Base-by-base conservation (phyloP, 1,284 basidiomycete species). In the Farysia itapuensis region DNA sequence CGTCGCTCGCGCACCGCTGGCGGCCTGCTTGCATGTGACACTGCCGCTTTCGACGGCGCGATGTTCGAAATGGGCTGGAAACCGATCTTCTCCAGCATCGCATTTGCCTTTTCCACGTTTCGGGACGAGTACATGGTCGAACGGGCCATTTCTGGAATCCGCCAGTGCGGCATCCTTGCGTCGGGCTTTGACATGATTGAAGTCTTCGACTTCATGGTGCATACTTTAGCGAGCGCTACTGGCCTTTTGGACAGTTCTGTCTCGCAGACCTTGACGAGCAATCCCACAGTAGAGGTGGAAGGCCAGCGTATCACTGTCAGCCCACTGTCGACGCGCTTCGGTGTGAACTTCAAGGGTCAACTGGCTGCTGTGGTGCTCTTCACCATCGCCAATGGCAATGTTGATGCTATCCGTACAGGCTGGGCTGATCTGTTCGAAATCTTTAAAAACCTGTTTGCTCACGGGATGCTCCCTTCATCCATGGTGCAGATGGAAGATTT, bases 401-500 rank as follows among this genome's bases (percentile, higher is more conserved):
- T 90, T n/a, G 88, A 90, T 65, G 88, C 91, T 4, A 84, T 99
- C 43, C 84, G 92, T 26, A 88, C 91, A 74, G 92, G 94, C 14
- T 99, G 95, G 95, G 85, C 64, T 12, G 68, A 37, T 74, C 91
- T 99, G 47, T 96, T 98, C 69, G 93, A 96, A 77, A 96, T 98
- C 85, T 92, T 96, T 79, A 88, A 94, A 72, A 96, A 92, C 25
- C 81, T 99, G 19, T 98, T 98, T 79, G 79, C 94, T 32, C 89
- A 96, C 75, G 93, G 91, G 4, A 82, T 98, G 21, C 80, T 99
- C 7, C 67, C 72, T 1, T 18, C 93, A 4, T 82, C 85, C 40
- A 88, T 98, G 85, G 80, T 93, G n/a, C 87, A 90, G 72, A 93
- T 96, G 88, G 90, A 93, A 74, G 94, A 97, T 75, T 97, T 97